Percentiles rank a stretch among this genome's conserved stretches.
Evolutionary conservation across 768 basidiomycete genomes (phyloP).

Genomic region (Cubamyces lactineus): DNA sequence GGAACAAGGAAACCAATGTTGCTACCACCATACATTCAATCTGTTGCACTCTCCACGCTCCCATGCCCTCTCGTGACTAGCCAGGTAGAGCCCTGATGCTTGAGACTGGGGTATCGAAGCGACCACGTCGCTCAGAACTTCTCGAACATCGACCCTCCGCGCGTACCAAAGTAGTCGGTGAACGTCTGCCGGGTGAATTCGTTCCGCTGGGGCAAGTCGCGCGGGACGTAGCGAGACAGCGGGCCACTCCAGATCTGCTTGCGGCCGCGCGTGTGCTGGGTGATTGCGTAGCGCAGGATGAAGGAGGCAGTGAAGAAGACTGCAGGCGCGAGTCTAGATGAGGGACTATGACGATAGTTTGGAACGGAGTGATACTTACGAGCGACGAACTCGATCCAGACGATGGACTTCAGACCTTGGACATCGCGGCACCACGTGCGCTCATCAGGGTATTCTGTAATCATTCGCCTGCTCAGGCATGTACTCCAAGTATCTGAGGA

Average conservation of each 20-base stretch:
- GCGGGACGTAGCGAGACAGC: conserved; percentile 52
- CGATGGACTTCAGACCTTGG: conserved; percentile 57
- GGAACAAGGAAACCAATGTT: not conserved
- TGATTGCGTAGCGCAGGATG: conserved; percentile 49
- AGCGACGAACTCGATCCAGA: conserved; percentile 60
- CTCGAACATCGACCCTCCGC: conserved; percentile 19
- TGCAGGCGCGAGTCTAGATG: conserved; percentile 26
- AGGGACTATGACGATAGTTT: not conserved
- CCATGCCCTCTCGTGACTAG: too few species aligned
- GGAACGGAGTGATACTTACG: conserved; percentile 42
- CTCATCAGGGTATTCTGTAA: conserved; percentile 46
- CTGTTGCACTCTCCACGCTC: not conserved
- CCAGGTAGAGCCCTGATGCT: too few species aligned
- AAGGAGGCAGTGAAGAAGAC: conserved; percentile 47
- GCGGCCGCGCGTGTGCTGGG: conserved; percentile 48
- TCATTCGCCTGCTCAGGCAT: not conserved
- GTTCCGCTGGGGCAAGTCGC: conserved; percentile 16
- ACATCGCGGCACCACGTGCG: conserved; percentile 57
- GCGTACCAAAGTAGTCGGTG: conserved; percentile 26
- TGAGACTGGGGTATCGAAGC: too few species aligned
- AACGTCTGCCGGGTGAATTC: conserved; percentile 18
- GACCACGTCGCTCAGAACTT: conserved; percentile 9
- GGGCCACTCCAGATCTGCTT: conserved; percentile 55
- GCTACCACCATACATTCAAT: not conserved
- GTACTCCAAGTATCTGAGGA: not conserved